Evolutionary conservation across 2,329 filamentous ascomycete species (phyloP), one percentile per base, ranked within the genome.

Genomic region (Curvularia sp.): DNA sequence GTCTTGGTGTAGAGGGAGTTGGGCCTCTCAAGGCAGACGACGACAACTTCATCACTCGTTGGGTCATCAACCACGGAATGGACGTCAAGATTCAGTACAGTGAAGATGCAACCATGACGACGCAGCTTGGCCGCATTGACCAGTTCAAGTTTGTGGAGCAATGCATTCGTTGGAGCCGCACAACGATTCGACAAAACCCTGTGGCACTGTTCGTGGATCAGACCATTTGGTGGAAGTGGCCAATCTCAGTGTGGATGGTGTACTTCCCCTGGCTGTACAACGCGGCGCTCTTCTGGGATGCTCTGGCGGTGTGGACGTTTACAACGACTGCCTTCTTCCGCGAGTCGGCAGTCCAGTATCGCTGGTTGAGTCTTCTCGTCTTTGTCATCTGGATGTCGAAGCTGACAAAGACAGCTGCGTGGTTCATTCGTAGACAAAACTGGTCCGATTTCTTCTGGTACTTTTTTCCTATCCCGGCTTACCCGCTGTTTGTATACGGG

Each of bases 31-130:
- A 64, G 8, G 64, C 71, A 1, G 73, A 73, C 12, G 73, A 77
- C n/a, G 72, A 76, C 42, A 73, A 70, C 27, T 87, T 83, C 61
- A 75, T 84, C 25, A 87, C 85, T 0, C 78, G 86, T 7, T 83
- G 79, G 61, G 75, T 81, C 5, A 77, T 85, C 23, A 74, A 76
- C 9, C 64, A 78, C 3, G 79, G 78, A 5, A 84, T 79, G 77
- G 73, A 78, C 3, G 78, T 87, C 51, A 80, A 80, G 53, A 80
- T 87, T 46, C 86, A 88, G 66, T 80, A 81, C 55, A 77, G 76
- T 3, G 60, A 76, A 0, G 80, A 86, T 5, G 77, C 81, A 0
- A 75, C 77, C 0, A 77, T 88, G 34, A 75, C 80, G 23, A 88
- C 85, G 0, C 78, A 76, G 0, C 74, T 88, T 1, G 68, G 65